A percentile compares a stretch with the other conserved stretches of the same genome.
Evolutionary conservation across 192 early-diverging fungal genomes (phyloP).

Genomic region (Coemansia sp.): DNA sequence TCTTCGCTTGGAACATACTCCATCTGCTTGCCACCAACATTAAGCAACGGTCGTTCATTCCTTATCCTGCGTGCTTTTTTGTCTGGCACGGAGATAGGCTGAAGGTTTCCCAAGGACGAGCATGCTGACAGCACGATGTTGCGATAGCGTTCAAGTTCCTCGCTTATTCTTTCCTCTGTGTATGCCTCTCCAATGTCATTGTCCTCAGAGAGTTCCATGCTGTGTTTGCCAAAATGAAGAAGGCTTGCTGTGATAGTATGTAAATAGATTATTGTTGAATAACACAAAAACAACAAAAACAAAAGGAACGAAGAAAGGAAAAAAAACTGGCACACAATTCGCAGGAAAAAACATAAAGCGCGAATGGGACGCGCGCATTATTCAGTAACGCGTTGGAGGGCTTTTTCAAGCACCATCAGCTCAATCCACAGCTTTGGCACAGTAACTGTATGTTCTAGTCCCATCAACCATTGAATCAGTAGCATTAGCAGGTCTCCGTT

Average conservation of each 20-base stretch:
- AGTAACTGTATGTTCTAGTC: no score
- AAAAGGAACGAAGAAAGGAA: neutral
- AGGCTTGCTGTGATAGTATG: neutral
- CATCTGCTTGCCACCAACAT: constrained; percentile 30
- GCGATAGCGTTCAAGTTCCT: constrained; percentile 43
- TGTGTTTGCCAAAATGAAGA: neutral
- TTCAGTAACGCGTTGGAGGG: neutral
- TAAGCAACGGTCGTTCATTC: constrained; percentile 11
- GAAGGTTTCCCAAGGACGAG: constrained; percentile 77
- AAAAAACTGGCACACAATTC: neutral
- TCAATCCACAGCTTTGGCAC: no score
- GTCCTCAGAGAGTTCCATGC: constrained; percentile 2
- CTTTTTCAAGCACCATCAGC: neutral
- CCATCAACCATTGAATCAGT: no score
- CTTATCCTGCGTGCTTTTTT: neutral
- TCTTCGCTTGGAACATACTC: constrained; percentile 82
- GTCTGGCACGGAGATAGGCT: constrained; percentile 43
- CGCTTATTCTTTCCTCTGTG: constrained; percentile 33
- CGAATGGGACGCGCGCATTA: constrained; percentile 2
- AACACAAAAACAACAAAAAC: constrained; percentile 7
- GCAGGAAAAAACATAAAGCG: constrained; percentile 7
- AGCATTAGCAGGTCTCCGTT: no score
- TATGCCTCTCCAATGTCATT: constrained; percentile 13
- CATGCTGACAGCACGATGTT: constrained; percentile 71
- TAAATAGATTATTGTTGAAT: constrained; percentile 1